A percentile compares a stretch with the other conserved stretches of the same genome.
Conservation (phyloP, 1,284 basidiomycete species). For the Pisolithus thermaeus region DNA sequence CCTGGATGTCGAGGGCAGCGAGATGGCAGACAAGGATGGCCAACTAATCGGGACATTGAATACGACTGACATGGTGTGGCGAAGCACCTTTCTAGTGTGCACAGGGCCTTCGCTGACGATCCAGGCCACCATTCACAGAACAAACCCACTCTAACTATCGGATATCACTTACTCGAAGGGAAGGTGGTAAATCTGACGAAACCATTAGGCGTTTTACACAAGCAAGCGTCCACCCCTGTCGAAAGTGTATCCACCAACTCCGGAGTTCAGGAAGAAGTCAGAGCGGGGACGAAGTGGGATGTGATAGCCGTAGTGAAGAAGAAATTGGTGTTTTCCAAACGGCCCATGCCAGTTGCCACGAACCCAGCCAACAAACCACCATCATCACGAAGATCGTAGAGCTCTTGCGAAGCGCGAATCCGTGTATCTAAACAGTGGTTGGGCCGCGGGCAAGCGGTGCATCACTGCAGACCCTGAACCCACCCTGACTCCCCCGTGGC, state of each 20-base stretch:
- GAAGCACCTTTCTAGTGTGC: not conserved
- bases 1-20: slow-evolving; percentile 55
- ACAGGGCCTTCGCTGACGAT: not conserved
- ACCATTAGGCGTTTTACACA: slow-evolving; percentile 67
- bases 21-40: slow-evolving; percentile 43
- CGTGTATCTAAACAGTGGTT: not conserved
- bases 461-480: not conserved
- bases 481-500: not conserved
- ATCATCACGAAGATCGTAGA: slow-evolving; percentile 7
- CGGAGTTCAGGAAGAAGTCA: slow-evolving; percentile 4
- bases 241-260: not conserved
- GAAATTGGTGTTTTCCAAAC: slow-evolving; percentile 73
- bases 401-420: not conserved
- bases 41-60: slow-evolving; percentile 59
- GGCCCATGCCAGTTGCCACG: slow-evolving; percentile 64
- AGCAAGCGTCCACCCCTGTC: slow-evolving; percentile 9
- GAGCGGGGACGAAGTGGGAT: slow-evolving; percentile 34
- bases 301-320: slow-evolving; percentile 60
- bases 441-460: not conserved
- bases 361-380: slow-evolving; percentile 19
- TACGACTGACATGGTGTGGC: slow-evolving; percentile 46
- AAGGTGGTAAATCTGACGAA: slow-evolving; percentile 73
- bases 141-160: slow-evolving; percentile 76
- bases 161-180: slow-evolving; percentile 87
- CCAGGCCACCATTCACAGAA: slow-evolving; percentile 37